phyloP scores from a whole-genome alignment of 352 stramenopile genomes.

The Thalassiosira hispida region DNA sequence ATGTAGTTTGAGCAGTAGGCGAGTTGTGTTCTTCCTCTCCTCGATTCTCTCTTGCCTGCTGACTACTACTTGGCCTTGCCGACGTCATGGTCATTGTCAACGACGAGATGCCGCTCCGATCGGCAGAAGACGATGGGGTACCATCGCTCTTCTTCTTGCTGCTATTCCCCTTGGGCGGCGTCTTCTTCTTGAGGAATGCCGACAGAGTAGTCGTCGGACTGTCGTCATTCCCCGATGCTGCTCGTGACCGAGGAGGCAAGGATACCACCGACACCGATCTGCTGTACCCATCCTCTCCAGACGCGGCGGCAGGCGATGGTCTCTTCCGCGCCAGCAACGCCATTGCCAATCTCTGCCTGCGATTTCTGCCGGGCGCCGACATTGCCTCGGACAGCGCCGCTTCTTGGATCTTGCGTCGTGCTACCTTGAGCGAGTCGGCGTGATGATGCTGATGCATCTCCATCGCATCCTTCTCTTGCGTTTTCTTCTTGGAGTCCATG shows the following conservation, averaged over 20 bases:
- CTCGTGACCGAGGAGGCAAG: slow-evolving; percentile 5
- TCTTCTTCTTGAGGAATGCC: slow-evolving; percentile 19
- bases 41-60: too few relatives aligned
- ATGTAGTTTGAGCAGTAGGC: too few relatives aligned
- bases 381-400: slow-evolving; percentile 16
- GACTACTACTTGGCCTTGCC: too few relatives aligned
- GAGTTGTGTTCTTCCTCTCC: too few relatives aligned
- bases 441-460: background rate
- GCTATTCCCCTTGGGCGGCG: too few relatives aligned
- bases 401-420: slow-evolving; percentile 16
- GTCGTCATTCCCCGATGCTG: background rate
- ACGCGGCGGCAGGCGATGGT: background rate
- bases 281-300: too few relatives aligned
- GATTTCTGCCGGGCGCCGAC: slow-evolving; percentile 4
- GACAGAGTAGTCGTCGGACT: slow-evolving; percentile 1
- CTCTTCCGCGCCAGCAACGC: background rate
- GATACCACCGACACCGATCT: slow-evolving; percentile 4
- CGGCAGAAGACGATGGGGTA: background rate
- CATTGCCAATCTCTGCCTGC: background rate
- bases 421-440: background rate
- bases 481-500: too few relatives aligned
- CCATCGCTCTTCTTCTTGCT: background rate
- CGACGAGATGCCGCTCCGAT: slow-evolving; percentile 7
- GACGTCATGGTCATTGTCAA: background rate
- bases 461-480: background rate